Percentiles rank a stretch among this genome's conserved stretches.
These are phyloP conservation scores for Scedosporium boydii DNA, from an alignment of 2,329 filamentous ascomycete species.

Conservation along the genomic window DNA sequence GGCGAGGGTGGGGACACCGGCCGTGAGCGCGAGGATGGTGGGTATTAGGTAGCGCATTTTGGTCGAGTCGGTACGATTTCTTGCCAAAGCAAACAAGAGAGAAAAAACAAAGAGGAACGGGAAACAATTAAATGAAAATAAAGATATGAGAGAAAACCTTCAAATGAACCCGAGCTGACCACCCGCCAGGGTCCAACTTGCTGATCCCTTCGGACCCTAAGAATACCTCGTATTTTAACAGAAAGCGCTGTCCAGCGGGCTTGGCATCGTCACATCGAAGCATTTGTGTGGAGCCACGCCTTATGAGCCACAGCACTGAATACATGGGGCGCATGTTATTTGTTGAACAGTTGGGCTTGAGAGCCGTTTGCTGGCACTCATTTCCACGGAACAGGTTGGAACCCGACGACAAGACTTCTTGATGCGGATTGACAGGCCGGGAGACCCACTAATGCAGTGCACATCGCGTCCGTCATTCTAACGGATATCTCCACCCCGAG, in stretches of 20 bases:
- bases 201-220: no score
- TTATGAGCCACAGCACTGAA: background rate
- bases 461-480: no score
- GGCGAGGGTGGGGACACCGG: constrained; percentile 11
- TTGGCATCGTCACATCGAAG: background rate
- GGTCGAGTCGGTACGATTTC: background rate
- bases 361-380: background rate
- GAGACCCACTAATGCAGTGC: no score
- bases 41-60: constrained; percentile 2
- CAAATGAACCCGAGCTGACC: no score
- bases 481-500: no score
- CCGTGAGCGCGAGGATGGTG: constrained; percentile 5
- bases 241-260: background rate
- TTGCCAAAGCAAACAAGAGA: background rate
- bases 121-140: background rate
- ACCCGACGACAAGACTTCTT: no score
- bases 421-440: no score
- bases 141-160: no score
- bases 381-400: background rate
- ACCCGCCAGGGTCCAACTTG: no score
- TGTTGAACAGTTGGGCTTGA: background rate
- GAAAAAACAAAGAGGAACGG: background rate
- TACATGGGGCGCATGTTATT: background rate
- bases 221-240: no score
- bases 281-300: background rate